Percentiles rank a stretch among this genome's conserved stretches.
phyloP scores from a whole-genome alignment of 371 early-diverging fungal genomes.

The Umbelopsis sp. region DNA sequence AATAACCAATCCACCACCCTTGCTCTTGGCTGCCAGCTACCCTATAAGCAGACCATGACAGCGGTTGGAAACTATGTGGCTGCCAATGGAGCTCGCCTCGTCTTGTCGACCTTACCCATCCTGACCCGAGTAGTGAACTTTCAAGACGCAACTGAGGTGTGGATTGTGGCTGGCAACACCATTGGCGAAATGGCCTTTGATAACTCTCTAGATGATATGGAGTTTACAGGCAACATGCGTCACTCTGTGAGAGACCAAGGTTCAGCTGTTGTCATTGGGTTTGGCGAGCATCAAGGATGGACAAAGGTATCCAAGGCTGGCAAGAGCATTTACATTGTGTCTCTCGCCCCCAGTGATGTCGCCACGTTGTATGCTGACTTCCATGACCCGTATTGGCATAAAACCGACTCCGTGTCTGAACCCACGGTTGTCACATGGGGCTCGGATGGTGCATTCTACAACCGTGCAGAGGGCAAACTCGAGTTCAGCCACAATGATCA shows the following conservation, averaged over 20 bases:
- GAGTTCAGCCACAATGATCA: constrained; percentile 34
- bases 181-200: constrained; percentile 65
- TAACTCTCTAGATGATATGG: constrained; percentile 40
- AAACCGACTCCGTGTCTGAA: constrained; percentile 23
- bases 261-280: constrained; percentile 47
- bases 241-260: constrained; percentile 40
- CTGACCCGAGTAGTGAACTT: constrained; percentile 44
- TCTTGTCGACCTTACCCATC: constrained; percentile 72
- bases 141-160: constrained; percentile 55
- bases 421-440: constrained; percentile 55
- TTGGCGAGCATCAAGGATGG: constrained; percentile 56
- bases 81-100: constrained; percentile 55
- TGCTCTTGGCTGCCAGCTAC: constrained; percentile 51
- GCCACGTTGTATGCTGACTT: constrained; percentile 63
- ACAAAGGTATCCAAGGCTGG: constrained; percentile 38
- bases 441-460: constrained; percentile 44
- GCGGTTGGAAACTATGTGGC: constrained; percentile 69
- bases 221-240: constrained; percentile 46
- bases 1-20: constrained; percentile 28
- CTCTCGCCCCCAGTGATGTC: constrained; percentile 46
- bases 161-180: constrained; percentile 68
- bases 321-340: constrained; percentile 49
- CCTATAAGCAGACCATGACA: constrained; percentile 70
- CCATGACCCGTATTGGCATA: constrained; percentile 56
- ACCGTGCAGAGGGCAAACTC: constrained; percentile 26